Evolutionary conservation across 179 eudicot genomes (phyloP).

Genomic region (Amaranthus tricolor): DNA sequence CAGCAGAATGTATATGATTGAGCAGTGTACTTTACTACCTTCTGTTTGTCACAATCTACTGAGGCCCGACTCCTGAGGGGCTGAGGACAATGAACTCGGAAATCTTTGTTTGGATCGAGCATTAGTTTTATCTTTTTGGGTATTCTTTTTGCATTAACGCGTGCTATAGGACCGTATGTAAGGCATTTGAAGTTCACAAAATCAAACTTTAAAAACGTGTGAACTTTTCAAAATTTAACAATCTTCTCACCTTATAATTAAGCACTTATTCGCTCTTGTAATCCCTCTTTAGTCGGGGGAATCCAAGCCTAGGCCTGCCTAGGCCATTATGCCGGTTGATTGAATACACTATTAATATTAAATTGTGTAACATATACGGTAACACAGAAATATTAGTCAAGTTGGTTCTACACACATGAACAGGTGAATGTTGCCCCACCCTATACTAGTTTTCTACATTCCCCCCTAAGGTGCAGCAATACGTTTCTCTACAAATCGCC

Average conservation of each 20-base stretch:
- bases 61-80: background rate
- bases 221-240: too few species aligned
- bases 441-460: constrained; percentile 22
- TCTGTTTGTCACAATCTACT: background rate
- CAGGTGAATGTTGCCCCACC: constrained; percentile 8
- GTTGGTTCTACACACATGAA: background rate
- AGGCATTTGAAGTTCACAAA: too few species aligned
- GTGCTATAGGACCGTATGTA: too few species aligned
- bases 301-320: background rate
- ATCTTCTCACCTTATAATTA: too few species aligned
- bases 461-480: constrained; percentile 6
- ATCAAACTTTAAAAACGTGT: too few species aligned
- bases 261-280: too few species aligned
- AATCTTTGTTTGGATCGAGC: background rate
- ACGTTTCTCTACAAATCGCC: constrained; percentile 13
- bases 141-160: too few species aligned
- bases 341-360: background rate
- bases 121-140: background rate
- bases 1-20: constrained; percentile 2
- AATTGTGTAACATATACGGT: background rate
- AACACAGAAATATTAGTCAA: background rate
- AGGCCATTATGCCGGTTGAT: background rate
- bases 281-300: background rate
- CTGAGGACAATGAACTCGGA: background rate
- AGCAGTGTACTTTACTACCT: background rate